Evolutionary conservation across 306 rosid genomes (phyloP), one percentile per base, ranked within the genome.

Genomic region (Vicia sativa): DNA sequence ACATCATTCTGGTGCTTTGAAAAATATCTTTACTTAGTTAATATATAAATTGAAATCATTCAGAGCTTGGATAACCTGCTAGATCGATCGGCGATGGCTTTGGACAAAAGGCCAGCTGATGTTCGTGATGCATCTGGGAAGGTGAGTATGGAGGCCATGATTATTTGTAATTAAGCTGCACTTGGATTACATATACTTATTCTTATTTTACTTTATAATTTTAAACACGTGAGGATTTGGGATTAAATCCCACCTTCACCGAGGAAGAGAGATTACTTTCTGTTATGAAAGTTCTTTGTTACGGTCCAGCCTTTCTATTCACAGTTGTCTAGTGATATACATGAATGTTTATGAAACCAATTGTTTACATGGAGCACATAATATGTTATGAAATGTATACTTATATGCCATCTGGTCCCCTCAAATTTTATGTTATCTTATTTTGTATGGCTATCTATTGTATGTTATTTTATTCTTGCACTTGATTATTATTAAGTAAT

Each of bases 31-130:
- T 63, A 18, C 39, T 59, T 19, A 59, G 66, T 61, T 28, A 35
- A n/a, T 71, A 41, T 28, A 26, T 63, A 37, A 23, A 55, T 67
- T 60, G 68, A 52, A 67, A 63, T 71, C 59, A 25, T 80, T 80
- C 88, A 93, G 99, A 83, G 95, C 77, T 79, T 88, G 87, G 83
- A 69, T 5, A 83, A 76, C 52, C 72, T 93, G 42, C 70, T 85
- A 49, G 84, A 78, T 60, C 75, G 29, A 68, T 71, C 92, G 34
- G 45, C 43, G 23, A 48, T 11, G 35, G 26, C 69, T 26, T 71
- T 49, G 11, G 89, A 75, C 68, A 71, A 78, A 80, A 31, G 65
- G 73, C 77, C 67, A 38, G 59, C 62, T 75, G 79, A 54, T 68
- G 62, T 48, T 21, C 31, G 52, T 74, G 79, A 75, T 72, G 77